Conservation (phyloP, 2,329 filamentous ascomycete species). For the Dactylonectria estremocensis region DNA sequence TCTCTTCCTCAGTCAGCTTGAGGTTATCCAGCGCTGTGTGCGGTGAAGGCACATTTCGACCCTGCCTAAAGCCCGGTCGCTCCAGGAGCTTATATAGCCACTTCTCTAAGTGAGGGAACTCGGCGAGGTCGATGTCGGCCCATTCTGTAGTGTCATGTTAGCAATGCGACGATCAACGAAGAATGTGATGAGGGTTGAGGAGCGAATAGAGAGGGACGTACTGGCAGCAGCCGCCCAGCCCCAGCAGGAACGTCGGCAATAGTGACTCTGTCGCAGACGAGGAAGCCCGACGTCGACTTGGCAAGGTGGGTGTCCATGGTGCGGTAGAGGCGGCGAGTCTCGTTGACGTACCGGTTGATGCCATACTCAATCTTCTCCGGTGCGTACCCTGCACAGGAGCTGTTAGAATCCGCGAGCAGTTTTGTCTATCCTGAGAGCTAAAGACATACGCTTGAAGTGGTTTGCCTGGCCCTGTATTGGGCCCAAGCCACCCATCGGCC, state of each 20-base stretch:
- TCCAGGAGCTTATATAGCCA: constrained; percentile 84
- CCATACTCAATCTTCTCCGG: constrained; percentile 88
- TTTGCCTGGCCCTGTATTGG: too few relatives aligned
- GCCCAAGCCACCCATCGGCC: constrained; percentile 85
- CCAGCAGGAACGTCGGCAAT: constrained; percentile 87
- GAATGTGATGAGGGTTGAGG: neutral
- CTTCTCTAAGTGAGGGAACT: constrained; percentile 82
- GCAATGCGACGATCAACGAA: too few relatives aligned
- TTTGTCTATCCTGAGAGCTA: neutral
- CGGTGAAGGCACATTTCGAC: constrained; percentile 78
- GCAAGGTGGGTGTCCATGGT: constrained; percentile 82
- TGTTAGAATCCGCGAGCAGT: neutral
- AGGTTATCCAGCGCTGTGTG: constrained; percentile 72
- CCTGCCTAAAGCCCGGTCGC: constrained; percentile 82
- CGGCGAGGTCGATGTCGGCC: constrained; percentile 71
- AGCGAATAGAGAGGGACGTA: too few relatives aligned
- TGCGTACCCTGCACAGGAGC: constrained; percentile 73
- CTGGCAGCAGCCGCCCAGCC: constrained; percentile 78
- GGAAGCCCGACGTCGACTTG: constrained; percentile 68
- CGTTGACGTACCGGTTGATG: constrained; percentile 85
- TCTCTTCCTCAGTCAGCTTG: constrained; percentile 64
- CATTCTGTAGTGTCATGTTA: constrained; percentile 50
- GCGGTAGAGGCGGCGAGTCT: constrained; percentile 86
- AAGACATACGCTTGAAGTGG: constrained; percentile 81
- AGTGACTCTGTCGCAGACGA: constrained; percentile 78